Evolutionary conservation across 2,329 filamentous ascomycete species (phyloP).

Genomic region (Cladosporium sp.): DNA sequence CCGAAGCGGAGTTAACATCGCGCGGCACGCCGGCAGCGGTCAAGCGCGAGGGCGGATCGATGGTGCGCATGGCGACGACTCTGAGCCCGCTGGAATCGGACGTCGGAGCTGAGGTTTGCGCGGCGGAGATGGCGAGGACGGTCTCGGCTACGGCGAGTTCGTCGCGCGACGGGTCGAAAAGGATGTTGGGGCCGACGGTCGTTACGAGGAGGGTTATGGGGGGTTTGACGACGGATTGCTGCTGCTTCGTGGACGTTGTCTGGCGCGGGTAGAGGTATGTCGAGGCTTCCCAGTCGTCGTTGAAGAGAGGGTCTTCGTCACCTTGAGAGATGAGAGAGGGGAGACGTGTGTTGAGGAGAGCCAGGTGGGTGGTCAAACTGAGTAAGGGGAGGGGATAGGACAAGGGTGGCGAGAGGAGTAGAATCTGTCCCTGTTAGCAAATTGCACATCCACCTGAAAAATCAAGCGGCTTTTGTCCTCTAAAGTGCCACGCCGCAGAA

Average conservation of each 20-base stretch:
- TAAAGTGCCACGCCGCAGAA: background rate
- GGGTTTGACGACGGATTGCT: constrained; percentile 50
- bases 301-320: constrained; percentile 95
- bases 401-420: constrained; percentile 86
- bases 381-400: constrained; percentile 92
- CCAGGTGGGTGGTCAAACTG: constrained; percentile 88
- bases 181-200: constrained; percentile 78
- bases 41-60: constrained; percentile 47
- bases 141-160: constrained; percentile 91
- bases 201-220: constrained; percentile 90
- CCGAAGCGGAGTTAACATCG: constrained; percentile 42
- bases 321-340: constrained; percentile 81
- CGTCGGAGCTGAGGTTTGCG: constrained; percentile 48
- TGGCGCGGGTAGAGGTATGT: constrained; percentile 64
- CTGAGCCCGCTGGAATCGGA: constrained; percentile 54
- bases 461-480: constrained; percentile 5
- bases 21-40: constrained; percentile 47
- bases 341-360: constrained; percentile 80
- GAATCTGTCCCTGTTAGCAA: constrained; percentile 55
- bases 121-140: constrained; percentile 79
- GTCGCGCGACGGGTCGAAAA: constrained; percentile 89
- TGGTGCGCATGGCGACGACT: constrained; percentile 44
- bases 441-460: background rate
- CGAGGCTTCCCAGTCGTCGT: constrained; percentile 93
- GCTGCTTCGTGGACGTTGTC: constrained; percentile 11